These are phyloP conservation scores for Phalaenopsis aphrodite DNA, from an alignment of 106 monocot species.

Conservation along the genomic window DNA sequence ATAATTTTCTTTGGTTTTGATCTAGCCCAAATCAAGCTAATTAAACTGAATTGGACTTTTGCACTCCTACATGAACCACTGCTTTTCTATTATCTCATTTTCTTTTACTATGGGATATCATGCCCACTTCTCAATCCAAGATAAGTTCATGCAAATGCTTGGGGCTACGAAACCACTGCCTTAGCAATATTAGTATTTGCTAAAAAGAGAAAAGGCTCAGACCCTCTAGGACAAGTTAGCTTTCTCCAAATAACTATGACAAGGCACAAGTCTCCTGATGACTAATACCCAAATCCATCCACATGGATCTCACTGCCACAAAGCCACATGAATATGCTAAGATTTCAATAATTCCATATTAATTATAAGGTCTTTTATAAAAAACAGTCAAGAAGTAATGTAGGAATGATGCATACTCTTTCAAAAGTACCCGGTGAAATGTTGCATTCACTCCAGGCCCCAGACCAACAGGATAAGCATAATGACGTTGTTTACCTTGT, in stretches of 20 bases:
- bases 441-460: conserved; percentile 76
- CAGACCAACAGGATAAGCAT: conserved; percentile 52
- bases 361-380: not conserved
- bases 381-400: not conserved
- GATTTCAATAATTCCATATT: not conserved
- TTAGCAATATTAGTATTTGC: not conserved
- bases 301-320: not conserved
- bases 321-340: not conserved
- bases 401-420: conserved; percentile 21
- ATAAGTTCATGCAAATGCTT: not conserved
- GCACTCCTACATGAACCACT: not conserved
- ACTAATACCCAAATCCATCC: not conserved
- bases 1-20: not conserved
- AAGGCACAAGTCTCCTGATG: not conserved
- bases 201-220: not conserved
- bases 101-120: not conserved
- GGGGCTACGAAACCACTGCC: not conserved
- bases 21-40: not conserved
- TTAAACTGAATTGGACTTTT: too few relatives aligned
- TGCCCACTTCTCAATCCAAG: not conserved
- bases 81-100: not conserved
- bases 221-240: not conserved
- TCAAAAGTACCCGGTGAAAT: conserved; percentile 68
- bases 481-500: conserved; percentile 34
- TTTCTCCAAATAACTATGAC: not conserved